Base-by-base conservation (phyloP, 2,329 filamentous ascomycete species). In the Xylogone sp. region DNA sequence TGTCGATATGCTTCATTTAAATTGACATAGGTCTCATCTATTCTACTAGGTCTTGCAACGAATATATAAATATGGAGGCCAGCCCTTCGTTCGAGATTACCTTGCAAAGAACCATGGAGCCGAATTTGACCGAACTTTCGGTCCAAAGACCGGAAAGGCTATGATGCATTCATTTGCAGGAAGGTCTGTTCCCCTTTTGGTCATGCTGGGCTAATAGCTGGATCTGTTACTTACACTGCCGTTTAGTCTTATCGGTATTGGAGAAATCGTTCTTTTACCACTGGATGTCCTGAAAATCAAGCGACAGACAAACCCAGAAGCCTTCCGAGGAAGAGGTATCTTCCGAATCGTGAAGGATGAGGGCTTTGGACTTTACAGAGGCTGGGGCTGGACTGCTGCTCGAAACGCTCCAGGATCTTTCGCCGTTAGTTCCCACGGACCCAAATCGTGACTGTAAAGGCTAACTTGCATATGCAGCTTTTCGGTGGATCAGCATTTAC, bases 201-300 rank as follows among this genome's bases (percentile, higher is more conserved):
- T n/a, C n/a, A n/a, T n/a, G n/a, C n/a, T n/a, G n/a, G n/a, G 12
- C n/a, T 18, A 16, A 49, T 53, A 24, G 58, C 49, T 29, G 43
- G 27, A 43, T 44, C 19, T 44, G 24, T 19, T 45, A 55, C 44
- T 56, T 24, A 46, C 16, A 16, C 49, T 22, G n/a, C n/a, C n/a
- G 52, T 53, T 44, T 57, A 93, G 89, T 75, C 68, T 99, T 65
- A 95, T 99, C 66, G 94, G 94, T 64, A 96, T 99, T 64, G 94
- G 94, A 67, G 94, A 99, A 76, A 96, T 99, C 59, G 83, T 99
- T 53, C 83, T 99, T 24, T 82, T 99, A 42, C 94, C 94, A 42
- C 83, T 99, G 55, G 94, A 99, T 64, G 93, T 99, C 39, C 82
- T 99, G 57, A 99, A 99, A 83, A 99, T 99, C 77, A 99, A 99